Percentiles rank a stretch among this genome's conserved stretches.
phyloP scores from a whole-genome alignment of 1,139 yeast genomes.

The Pichia norvegensis region DNA sequence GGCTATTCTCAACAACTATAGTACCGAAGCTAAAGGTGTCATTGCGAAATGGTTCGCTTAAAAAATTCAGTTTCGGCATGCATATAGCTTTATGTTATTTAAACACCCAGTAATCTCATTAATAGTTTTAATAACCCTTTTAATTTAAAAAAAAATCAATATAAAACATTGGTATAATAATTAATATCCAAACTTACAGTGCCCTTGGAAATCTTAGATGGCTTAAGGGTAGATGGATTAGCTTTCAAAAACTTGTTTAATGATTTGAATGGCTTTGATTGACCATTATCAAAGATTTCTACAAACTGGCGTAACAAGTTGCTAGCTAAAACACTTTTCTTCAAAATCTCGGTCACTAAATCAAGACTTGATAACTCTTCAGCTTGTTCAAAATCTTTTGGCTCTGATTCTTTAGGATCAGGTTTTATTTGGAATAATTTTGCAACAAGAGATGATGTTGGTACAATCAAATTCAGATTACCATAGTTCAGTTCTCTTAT shows the following conservation, averaged over 20 bases:
- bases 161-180: slow-evolving; percentile 10
- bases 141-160: background rate
- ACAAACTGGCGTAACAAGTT: slow-evolving; percentile 26
- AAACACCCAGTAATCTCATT: too few relatives aligned
- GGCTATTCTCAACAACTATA: slow-evolving; percentile 53
- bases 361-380: slow-evolving; percentile 12
- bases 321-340: slow-evolving; percentile 25
- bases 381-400: slow-evolving; percentile 12
- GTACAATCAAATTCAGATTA: slow-evolving; percentile 13
- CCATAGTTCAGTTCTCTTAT: slow-evolving; percentile 16
- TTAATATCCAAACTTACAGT: slow-evolving; percentile 18
- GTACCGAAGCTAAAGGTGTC: slow-evolving; percentile 53
- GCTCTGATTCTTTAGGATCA: background rate
- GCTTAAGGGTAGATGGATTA: slow-evolving; percentile 28
- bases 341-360: slow-evolving; percentile 20
- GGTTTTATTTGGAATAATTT: slow-evolving; percentile 12
- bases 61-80: background rate
- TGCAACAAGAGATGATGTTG: slow-evolving; percentile 13
- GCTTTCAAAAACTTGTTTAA: slow-evolving; percentile 22
- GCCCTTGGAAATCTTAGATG: slow-evolving; percentile 26
- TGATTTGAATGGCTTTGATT: slow-evolving; percentile 21
- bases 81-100: background rate
- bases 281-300: slow-evolving; percentile 28
- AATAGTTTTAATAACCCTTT: background rate
- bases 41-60: slow-evolving; percentile 53